phyloP scores from a whole-genome alignment of 148 eudicot genomes.

The Spergularia marina region DNA sequence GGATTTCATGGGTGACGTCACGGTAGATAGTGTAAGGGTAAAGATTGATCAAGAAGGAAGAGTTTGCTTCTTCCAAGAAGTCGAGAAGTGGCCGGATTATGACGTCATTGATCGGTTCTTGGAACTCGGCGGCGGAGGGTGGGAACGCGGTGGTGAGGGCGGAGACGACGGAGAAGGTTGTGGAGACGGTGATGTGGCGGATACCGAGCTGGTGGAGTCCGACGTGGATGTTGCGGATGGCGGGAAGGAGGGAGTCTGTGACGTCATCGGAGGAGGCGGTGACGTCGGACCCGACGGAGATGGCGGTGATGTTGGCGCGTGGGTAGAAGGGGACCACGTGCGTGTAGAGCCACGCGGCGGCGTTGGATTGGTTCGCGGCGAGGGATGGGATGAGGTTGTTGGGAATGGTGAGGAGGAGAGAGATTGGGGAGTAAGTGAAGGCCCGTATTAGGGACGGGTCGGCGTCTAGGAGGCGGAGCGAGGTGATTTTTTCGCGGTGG shows the following conservation, averaged over 20 bases:
- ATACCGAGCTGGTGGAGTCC: conserved; percentile 53
- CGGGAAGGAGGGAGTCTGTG: conserved; percentile 44
- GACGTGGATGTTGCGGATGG: conserved; percentile 50
- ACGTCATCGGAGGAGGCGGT: conserved; percentile 26
- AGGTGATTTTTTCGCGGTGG: conserved; percentile 29
- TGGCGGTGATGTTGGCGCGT: conserved; percentile 56
- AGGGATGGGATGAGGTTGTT: conserved; percentile 51
- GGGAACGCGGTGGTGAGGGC: conserved; percentile 55
- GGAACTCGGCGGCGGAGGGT: conserved; percentile 70
- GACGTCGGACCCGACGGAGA: conserved; percentile 56
- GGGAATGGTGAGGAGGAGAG: conserved; percentile 71
- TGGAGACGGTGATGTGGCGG: conserved; percentile 50
- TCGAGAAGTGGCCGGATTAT: conserved; percentile 51
- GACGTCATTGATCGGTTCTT: conserved; percentile 35
- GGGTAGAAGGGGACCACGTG: conserved; percentile 87
- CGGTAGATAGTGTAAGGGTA: conserved; percentile 53
- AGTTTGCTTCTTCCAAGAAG: conserved; percentile 59
- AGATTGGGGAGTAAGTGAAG: conserved; percentile 63
- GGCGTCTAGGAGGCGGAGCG: conserved; percentile 51
- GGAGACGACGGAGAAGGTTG: conserved; percentile 56
- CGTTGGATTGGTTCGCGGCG: conserved; percentile 58
- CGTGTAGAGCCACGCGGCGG: conserved; percentile 49
- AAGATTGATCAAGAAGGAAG: conserved; percentile 56
- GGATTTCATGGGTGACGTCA: conserved; percentile 37
- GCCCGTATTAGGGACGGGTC: conserved; percentile 52